Percentiles rank a stretch among this genome's conserved stretches.
Conservation (phyloP, 306 rosid species). For the Castanospermum australe region DNA sequence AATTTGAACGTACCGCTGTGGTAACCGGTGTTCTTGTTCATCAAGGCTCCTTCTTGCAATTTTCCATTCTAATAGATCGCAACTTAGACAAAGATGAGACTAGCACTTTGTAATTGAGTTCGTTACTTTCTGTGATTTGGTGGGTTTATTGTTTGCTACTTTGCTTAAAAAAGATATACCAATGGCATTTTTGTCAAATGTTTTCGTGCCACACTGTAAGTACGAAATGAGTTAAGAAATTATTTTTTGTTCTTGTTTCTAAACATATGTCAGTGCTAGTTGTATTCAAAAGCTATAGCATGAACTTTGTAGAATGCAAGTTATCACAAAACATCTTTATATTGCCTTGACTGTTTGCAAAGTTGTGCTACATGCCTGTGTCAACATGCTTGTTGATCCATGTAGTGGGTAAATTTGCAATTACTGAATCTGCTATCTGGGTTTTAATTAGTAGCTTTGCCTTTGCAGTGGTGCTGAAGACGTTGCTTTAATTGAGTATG, state of each 20-base stretch:
- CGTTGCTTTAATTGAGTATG: constrained; percentile 89
- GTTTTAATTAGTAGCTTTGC: background rate
- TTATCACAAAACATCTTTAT: no score
- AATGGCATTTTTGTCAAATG: no score
- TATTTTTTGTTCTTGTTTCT: background rate
- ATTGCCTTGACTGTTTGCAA: no score
- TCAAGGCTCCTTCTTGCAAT: background rate
- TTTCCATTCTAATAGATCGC: no score
- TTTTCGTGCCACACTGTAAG: no score
- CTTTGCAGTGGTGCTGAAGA: constrained; percentile 90
- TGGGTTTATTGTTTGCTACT: no score
- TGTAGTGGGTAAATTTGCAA: background rate
- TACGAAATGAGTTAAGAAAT: no score
- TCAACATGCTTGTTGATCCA: background rate
- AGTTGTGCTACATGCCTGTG: background rate
- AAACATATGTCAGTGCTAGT: background rate
- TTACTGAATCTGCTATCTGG: background rate
- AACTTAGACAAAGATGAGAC: no score
- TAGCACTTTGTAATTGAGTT: no score
- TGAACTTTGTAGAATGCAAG: background rate
- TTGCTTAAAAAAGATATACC: no score
- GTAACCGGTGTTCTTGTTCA: background rate
- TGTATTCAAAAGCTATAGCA: background rate
- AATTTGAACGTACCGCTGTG: background rate
- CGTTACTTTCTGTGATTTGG: background rate